Conservation (phyloP, 345 rosid species). For the Eucalyptus tenuipes region DNA sequence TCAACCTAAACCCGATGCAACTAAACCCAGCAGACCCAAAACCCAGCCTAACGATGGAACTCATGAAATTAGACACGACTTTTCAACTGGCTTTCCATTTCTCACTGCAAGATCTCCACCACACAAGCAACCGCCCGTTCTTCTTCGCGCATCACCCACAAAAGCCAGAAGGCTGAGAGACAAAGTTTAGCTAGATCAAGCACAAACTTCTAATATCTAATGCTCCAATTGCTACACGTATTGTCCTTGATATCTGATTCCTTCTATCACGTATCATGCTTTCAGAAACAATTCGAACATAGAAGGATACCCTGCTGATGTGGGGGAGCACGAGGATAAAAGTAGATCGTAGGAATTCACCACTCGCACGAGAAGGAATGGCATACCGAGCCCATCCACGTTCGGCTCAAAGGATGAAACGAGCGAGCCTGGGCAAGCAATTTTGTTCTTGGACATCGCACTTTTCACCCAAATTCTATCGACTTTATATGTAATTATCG, state of each 20-base stretch:
- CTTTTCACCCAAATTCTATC: neutral
- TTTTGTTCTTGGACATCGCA: neutral
- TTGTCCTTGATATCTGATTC: too few species aligned
- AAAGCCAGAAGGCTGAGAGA: neutral
- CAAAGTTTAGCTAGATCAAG: neutral
- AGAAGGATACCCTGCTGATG: too few species aligned
- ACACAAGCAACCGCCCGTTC: neutral
- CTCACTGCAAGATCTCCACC: neutral
- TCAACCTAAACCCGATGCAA: neutral
- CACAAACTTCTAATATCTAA: neutral
- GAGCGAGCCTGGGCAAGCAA: neutral
- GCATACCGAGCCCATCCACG: too few species aligned
- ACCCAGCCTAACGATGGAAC: too few species aligned
- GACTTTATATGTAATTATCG: neutral
- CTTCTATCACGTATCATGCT: too few species aligned
- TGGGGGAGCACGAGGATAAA: too few species aligned
- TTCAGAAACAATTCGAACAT: too few species aligned
- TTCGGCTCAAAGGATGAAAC: too few species aligned
- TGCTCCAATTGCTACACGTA: neutral
- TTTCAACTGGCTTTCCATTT: neutral
- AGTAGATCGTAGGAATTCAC: rapidly evolving
- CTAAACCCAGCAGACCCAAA: too few species aligned
- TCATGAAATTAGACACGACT: too few species aligned
- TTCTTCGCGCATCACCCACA: neutral
- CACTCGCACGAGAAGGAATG: too few species aligned